Percentiles rank a stretch among this genome's conserved stretches.
Conservation (phyloP, 805 yeast genomes). For the Starmerella stellata region DNA sequence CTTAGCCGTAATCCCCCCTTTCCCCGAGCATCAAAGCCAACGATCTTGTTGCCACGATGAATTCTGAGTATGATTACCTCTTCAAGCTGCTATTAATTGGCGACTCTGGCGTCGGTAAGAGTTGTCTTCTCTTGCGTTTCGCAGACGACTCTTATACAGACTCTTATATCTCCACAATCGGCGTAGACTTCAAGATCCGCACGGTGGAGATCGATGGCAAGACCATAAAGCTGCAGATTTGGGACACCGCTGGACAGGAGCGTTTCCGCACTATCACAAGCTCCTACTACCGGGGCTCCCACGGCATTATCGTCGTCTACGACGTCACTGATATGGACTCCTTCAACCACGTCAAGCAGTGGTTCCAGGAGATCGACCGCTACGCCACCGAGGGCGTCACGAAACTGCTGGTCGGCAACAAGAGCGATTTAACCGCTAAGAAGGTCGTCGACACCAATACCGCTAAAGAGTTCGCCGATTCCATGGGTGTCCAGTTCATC, state of each 20-base stretch:
- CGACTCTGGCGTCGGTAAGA: slow-evolving; percentile 96
- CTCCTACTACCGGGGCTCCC: slow-evolving; percentile 95
- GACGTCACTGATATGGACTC: slow-evolving; percentile 84
- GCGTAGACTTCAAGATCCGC: slow-evolving; percentile 72
- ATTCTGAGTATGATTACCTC: slow-evolving; percentile 78
- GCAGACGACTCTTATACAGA: slow-evolving; percentile 96
- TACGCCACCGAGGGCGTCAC: slow-evolving; percentile 95
- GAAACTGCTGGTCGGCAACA: slow-evolving; percentile 90
- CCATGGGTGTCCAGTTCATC: slow-evolving; percentile 80
- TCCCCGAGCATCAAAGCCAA: too few relatives aligned
- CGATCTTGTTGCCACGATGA: slow-evolving; percentile 14
- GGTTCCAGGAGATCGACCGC: slow-evolving; percentile 97
- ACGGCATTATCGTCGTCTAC: slow-evolving; percentile 92
- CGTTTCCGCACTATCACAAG: slow-evolving; percentile 95
- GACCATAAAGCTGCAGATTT: slow-evolving; percentile 90
- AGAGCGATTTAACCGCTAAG: slow-evolving; percentile 83
- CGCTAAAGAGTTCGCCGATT: slow-evolving; percentile 95
- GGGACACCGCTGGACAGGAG: slow-evolving; percentile 99
- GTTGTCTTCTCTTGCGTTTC: slow-evolving; percentile 83
- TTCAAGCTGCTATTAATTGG: slow-evolving; percentile 91
- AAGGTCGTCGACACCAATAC: slow-evolving; percentile 89
- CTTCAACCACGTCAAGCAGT: slow-evolving; percentile 89
- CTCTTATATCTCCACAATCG: slow-evolving; percentile 92
- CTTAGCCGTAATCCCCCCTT: too few relatives aligned
- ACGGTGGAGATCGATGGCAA: slow-evolving; percentile 78